Base-by-base conservation (phyloP, 306 rosid genomes). In the Oxytropis ochrocephala region DNA sequence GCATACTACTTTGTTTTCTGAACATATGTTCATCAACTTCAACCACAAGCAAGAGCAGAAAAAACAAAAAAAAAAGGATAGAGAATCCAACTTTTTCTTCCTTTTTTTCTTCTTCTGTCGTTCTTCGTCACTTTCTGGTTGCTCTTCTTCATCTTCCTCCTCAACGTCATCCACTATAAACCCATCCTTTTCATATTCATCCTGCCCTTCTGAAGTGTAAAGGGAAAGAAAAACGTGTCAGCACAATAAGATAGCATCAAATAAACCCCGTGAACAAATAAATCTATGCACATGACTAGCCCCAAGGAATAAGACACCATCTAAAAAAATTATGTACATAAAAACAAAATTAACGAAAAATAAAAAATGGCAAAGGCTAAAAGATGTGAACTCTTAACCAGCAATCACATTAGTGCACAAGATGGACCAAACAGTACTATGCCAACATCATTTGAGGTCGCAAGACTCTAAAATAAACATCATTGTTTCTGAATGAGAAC, bases 161-260 rank as follows among this genome's bases (percentile, higher is more conserved):
- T 88, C 98, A 11, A 85, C 60, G 32, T 91, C 97, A 71, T 94
- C 97, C 24, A 94, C 97, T 72, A 94, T 94, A 75, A 94, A 94
- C 32, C 91, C 99, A 74, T 94, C 99, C 64, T 94, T 94, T 78
- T 94, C 99, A 69, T 94, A 94, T 67, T 94, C 99, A 79, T 94
- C 95, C 39, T 89, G 96, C 41, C 97, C 99, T 76, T 88, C 97
- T 75, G 75, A 57, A 65, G n/a, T 29, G 11, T n/a, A 19, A 8
- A 8, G 50, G 33, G 51, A 11, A 46, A 78, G 21, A 42, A 32
- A 61, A 67, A 33, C 47, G 16, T n/a, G 32, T 55, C 35, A 53
- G 14, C 38, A 39, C 68, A 69, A 59, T 24, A 39, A 63, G 36
- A 68, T 52, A 41, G 32, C 61, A 75, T 52, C 12, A 7, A 32